Conservation (phyloP, 371 early-diverging fungal genomes). For the Mortierella sp. region DNA sequence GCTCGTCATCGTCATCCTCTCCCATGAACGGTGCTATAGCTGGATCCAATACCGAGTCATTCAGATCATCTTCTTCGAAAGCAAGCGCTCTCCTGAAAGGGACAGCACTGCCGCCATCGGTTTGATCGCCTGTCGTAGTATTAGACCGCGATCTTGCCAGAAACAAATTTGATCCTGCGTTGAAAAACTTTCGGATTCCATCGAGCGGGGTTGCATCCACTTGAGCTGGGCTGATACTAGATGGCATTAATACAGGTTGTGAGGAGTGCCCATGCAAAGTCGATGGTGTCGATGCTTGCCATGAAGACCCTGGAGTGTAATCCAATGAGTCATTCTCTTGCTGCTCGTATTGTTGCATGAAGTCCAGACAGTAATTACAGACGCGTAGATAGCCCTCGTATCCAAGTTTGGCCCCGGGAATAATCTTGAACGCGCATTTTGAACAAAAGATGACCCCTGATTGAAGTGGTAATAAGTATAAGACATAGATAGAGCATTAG, state of each 20-base stretch:
- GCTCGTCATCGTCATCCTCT: constrained; percentile 72
- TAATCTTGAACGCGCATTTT: constrained; percentile 82
- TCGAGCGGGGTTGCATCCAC: constrained; percentile 48
- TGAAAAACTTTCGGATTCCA: constrained; percentile 51
- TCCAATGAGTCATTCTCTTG: constrained; percentile 36
- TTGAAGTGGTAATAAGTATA: not conserved
- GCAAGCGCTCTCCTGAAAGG: constrained; percentile 47
- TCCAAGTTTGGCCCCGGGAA: constrained; percentile 76
- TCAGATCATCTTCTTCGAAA: constrained; percentile 34
- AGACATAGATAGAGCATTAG: not conserved
- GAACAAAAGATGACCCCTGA: constrained; percentile 83
- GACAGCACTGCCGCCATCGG: constrained; percentile 22
- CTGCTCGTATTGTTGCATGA: constrained; percentile 63
- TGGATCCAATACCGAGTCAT: constrained; percentile 62
- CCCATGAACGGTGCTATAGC: constrained; percentile 68
- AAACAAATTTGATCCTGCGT: constrained; percentile 53
- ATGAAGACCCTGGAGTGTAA: constrained; percentile 24
- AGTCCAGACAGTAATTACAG: constrained; percentile 78
- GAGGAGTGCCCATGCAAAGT: constrained; percentile 14
- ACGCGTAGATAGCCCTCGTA: constrained; percentile 80
- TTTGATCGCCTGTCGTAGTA: constrained; percentile 54
- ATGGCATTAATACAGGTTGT: constrained; percentile 21
- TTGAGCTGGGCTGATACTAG: constrained; percentile 18
- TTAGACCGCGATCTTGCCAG: constrained; percentile 66
- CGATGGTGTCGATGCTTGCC: constrained; percentile 24